Percentiles rank a stretch among this genome's conserved stretches.
These are phyloP conservation scores for Lecanicillium sp. DNA, from an alignment of 2,329 filamentous ascomycete species.

Conservation along the genomic window DNA sequence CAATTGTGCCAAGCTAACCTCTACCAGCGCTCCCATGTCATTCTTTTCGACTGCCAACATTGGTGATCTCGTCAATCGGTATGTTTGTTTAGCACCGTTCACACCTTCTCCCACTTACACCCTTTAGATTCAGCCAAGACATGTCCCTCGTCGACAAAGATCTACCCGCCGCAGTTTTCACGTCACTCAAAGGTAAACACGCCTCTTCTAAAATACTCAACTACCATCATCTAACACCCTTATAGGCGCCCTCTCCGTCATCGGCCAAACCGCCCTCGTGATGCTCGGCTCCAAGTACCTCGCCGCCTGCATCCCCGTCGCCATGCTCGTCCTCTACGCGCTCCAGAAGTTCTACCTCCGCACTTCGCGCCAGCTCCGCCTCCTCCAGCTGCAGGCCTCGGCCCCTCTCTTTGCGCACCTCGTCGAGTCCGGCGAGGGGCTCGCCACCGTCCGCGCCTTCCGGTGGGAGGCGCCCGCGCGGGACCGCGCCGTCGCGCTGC, in stretches of 20 bases:
- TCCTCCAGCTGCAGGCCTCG: conserved; percentile 29
- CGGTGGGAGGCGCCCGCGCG: conserved; percentile 40
- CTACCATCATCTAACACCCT: not conserved
- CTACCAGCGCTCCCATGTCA: conserved; percentile 9
- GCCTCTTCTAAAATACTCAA: too few species aligned
- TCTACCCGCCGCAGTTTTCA: conserved; percentile 5
- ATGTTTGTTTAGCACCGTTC: too few species aligned
- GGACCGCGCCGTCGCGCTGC: conserved; percentile 35
- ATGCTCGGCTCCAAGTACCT: conserved; percentile 2
- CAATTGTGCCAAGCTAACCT: not conserved
- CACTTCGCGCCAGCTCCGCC: conserved; percentile 29
- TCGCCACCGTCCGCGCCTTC: conserved; percentile 45
- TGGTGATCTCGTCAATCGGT: conserved; percentile 16
- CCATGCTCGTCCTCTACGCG: conserved; percentile 22
- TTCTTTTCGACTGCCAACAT: conserved; percentile 19
- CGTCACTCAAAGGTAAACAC: not conserved
- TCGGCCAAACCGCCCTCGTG: conserved; percentile 1
- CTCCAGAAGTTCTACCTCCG: conserved; percentile 28
- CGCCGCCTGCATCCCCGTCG: conserved; percentile 17
- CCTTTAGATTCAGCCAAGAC: conserved; percentile 21
- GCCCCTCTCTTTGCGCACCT: conserved; percentile 27
- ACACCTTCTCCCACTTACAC: too few species aligned
- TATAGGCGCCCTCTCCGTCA: not conserved
- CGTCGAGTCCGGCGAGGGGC: conserved; percentile 37
- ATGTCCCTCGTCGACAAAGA: conserved; percentile 6